These are phyloP conservation scores for Oidiodendron maius DNA, from an alignment of 495 filamentous ascomycete genomes.

Conservation along the genomic window DNA sequence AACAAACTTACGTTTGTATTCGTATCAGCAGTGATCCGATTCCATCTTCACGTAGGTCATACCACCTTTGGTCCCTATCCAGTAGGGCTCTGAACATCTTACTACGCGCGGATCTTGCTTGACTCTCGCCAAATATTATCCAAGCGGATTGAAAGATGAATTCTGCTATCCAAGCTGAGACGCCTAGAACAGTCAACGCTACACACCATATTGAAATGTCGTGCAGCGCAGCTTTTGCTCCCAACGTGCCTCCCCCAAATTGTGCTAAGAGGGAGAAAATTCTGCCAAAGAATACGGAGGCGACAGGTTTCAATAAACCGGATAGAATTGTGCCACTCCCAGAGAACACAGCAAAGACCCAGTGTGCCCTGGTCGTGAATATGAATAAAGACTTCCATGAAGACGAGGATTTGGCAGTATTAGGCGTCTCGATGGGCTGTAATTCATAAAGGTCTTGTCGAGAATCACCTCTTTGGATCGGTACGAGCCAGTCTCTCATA, in stretches of 20 bases:
- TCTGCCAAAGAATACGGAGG: slow-evolving; percentile 67
- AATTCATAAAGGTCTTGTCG: not conserved
- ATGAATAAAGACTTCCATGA: slow-evolving; percentile 48
- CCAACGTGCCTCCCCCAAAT: slow-evolving; percentile 53
- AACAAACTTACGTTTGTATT: slow-evolving; percentile 63
- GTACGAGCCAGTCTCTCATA: not conserved
- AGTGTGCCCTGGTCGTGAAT: slow-evolving; percentile 67
- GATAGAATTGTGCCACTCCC: slow-evolving; percentile 13
- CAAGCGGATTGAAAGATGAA: slow-evolving; percentile 60
- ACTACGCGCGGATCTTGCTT: slow-evolving; percentile 59
- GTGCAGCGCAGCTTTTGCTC: slow-evolving; percentile 40
- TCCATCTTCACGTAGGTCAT: slow-evolving; percentile 66
- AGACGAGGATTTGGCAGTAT: not conserved
- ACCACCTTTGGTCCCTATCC: slow-evolving; percentile 75
- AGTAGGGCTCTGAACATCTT: slow-evolving; percentile 63
- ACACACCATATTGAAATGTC: slow-evolving; percentile 52
- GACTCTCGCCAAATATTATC: slow-evolving; percentile 73
- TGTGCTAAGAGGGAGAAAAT: slow-evolving; percentile 67
- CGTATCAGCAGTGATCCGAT: slow-evolving; percentile 63
- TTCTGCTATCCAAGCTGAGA: slow-evolving; percentile 57
- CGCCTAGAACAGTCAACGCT: slow-evolving; percentile 54
- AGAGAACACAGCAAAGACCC: slow-evolving; percentile 30
- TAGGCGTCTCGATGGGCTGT: not conserved
- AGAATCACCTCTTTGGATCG: not conserved
- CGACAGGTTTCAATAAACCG: slow-evolving; percentile 53